Base-by-base conservation (phyloP, 1,139 yeast genomes). In the Hansenula sp. region DNA sequence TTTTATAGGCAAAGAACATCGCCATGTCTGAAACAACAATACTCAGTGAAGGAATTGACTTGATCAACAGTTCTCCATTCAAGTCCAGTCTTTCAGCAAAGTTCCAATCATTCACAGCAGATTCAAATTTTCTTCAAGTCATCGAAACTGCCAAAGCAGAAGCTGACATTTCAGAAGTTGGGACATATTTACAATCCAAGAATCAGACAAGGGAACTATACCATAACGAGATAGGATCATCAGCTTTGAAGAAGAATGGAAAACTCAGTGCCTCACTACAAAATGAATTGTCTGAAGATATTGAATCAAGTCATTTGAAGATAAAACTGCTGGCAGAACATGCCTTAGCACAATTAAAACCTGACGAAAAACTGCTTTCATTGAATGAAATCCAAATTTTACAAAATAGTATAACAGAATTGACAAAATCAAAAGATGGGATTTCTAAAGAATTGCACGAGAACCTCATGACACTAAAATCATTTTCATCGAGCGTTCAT, bases 1-100 rank as follows among this genome's bases (percentile, higher is more conserved):
- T 6, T 21, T 21, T 15, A 11, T 21, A 17, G 33, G 11, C 10
- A 31, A 3, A 17, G 19, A 31, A 31, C 17, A 13, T 18, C 34
- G 21, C 17, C 17, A 36, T 36, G 38, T 36, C 38, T 16, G 38
- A 36, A 15, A 27, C 18, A 13, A 17, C 31, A 10, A 36, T 36
- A 36, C 19, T 36, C 17, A 36, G 12, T 9, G 25, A 28, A 18
- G 38, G 38, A 6, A 10, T 36, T 3, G n/a, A 29, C 5, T 49
- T 55, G 13, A 43, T 55, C 43, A 40, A 40, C 3, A 41, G 40
- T 29, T 49, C 59, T 1, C 60, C 60, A 0, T 56, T 54, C 43
- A 51, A 48, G 25, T 30, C 40, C 28, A 41, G 51, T 2, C 50
- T 53, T 12, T 43, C 54, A 1, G 30, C 38, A 4, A 41, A 43